Evolutionary conservation across 192 early-diverging fungal genomes (phyloP).

Genomic region (Coemansia sp.): DNA sequence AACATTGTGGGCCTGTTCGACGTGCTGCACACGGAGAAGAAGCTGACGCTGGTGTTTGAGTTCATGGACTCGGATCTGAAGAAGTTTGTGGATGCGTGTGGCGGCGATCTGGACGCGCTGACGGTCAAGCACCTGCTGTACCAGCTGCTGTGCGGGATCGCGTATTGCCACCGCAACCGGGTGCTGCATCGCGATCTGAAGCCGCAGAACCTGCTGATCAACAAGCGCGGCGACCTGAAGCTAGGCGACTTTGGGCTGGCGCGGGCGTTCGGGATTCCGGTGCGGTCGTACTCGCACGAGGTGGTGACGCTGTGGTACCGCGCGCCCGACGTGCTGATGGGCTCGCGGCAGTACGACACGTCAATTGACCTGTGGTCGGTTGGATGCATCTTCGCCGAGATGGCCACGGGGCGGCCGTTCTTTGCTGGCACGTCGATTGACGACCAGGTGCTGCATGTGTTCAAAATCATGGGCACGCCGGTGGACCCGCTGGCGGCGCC

Average conservation of each 20-base stretch:
- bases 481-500: conserved; percentile 54
- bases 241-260: conserved; percentile 95
- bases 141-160: conserved; percentile 92
- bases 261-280: conserved; percentile 93
- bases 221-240: conserved; percentile 83
- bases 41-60: conserved; percentile 97
- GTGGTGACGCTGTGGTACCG: conserved; percentile 87
- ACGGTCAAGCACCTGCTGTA: conserved; percentile 97
- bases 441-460: conserved; percentile 87
- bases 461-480: conserved; percentile 85
- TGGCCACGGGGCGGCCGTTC: conserved; percentile 82
- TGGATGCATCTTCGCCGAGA: conserved; percentile 88
- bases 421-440: conserved; percentile 85
- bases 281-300: conserved; percentile 81
- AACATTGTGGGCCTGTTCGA: conserved; percentile 83
- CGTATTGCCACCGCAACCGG: conserved; percentile 95
- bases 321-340: conserved; percentile 84
- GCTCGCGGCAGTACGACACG: conserved; percentile 80
- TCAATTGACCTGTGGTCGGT: conserved; percentile 87
- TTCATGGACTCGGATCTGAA: conserved; percentile 98
- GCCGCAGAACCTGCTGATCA: conserved; percentile 91
- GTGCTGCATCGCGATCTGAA: conserved; percentile 93
- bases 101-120: conserved; percentile 70
- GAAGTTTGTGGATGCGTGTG: conserved; percentile 91
- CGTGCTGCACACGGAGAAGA: conserved; percentile 96